These are phyloP conservation scores for Starmerella kuoi DNA, from an alignment of 805 yeast species.

Conservation along the genomic window DNA sequence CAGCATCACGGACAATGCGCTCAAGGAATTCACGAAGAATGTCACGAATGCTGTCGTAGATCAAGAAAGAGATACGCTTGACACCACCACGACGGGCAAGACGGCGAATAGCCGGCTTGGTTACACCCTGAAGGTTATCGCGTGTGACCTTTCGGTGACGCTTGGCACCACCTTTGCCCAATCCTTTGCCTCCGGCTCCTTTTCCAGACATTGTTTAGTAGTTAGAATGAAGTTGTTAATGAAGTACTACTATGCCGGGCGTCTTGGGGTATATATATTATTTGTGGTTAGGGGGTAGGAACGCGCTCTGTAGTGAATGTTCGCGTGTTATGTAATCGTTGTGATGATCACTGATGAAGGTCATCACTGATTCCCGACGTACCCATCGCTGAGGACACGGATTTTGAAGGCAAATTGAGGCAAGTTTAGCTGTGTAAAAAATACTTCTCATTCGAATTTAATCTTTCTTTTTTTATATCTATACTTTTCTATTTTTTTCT, in stretches of 20 bases:
- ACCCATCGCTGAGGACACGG: not conserved
- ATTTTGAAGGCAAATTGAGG: not conserved
- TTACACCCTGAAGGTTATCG: slow-evolving; percentile 99
- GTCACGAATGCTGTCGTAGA: slow-evolving; percentile 97
- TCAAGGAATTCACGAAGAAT: slow-evolving; percentile 92
- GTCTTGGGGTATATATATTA: slow-evolving; percentile 15
- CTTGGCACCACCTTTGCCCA: slow-evolving; percentile 99
- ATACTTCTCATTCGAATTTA: not conserved
- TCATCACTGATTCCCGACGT: slow-evolving; percentile 15
- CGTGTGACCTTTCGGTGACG: slow-evolving; percentile 99
- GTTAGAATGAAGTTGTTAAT: not conserved
- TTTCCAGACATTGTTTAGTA: slow-evolving; percentile 77
- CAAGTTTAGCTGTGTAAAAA: not conserved
- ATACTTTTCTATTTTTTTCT: not conserved
- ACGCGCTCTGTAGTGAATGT: not conserved
- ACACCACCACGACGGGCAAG: slow-evolving; percentile 99
- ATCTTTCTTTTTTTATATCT: not conserved
- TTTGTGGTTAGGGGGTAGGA: slow-evolving; percentile 2
- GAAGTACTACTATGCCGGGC: not conserved
- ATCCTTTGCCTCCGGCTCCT: slow-evolving; percentile 99
- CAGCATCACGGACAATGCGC: slow-evolving; percentile 97
- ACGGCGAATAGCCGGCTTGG: slow-evolving; percentile 99
- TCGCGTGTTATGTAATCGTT: slow-evolving; percentile 12
- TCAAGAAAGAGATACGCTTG: slow-evolving; percentile 97
- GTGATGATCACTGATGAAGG: slow-evolving; percentile 15